A percentile compares a stretch with the other conserved stretches of the same genome.
These are phyloP conservation scores for Trichoderma simmonsii DNA, from an alignment of 2,329 filamentous ascomycete genomes.

Conservation along the genomic window DNA sequence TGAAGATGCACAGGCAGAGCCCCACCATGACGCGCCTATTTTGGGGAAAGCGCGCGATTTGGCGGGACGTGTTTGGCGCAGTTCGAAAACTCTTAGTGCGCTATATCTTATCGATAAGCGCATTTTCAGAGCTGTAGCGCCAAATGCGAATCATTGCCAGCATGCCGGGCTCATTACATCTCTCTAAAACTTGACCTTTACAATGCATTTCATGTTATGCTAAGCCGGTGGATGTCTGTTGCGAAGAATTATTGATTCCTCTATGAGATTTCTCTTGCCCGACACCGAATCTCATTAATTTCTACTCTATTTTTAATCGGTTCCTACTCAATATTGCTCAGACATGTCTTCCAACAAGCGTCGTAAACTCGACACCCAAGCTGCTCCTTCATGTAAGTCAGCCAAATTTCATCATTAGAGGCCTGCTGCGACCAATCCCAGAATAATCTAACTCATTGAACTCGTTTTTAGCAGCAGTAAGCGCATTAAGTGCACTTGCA, in stretches of 20 bases:
- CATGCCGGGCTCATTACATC: neutral
- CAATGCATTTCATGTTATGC: neutral
- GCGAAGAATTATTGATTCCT: rapidly evolving
- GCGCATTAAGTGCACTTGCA: conserved; percentile 38
- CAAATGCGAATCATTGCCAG: neutral
- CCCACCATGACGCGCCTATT: conserved; percentile 17
- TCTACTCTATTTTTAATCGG: no score
- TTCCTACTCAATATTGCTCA: neutral
- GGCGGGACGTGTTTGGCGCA: conserved; percentile 7
- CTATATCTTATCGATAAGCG: conserved; percentile 11
- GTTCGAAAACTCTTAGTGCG: conserved; percentile 10
- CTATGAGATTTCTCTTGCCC: neutral
- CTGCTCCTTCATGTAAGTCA: conserved; percentile 31
- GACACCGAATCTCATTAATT: neutral
- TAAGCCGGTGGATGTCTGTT: neutral
- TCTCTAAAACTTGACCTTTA: neutral
- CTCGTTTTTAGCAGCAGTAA: conserved; percentile 26
- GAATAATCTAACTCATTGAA: neutral
- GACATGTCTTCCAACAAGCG: conserved; percentile 33
- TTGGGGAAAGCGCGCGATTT: conserved; percentile 12
- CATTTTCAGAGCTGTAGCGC: neutral
- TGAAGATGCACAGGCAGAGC: conserved; percentile 11
- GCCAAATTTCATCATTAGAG: neutral
- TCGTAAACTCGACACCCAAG: conserved; percentile 33
- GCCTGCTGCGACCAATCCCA: no score